phyloP scores from a whole-genome alignment of 331 rosid species.

The Ulmus americana region DNA sequence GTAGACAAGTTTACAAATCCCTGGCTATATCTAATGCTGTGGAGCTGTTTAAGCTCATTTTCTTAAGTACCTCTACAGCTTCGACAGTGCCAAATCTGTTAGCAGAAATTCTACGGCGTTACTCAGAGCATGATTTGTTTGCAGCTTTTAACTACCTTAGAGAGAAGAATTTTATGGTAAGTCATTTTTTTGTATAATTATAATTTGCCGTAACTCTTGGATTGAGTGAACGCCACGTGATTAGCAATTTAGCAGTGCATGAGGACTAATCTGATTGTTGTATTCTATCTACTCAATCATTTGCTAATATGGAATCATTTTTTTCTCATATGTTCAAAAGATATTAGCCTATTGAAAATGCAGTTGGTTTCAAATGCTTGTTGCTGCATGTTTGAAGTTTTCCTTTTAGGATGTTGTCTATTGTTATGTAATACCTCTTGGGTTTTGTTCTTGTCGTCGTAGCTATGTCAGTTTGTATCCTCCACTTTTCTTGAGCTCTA shows the following conservation, averaged over 20 bases:
- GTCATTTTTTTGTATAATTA: conserved; percentile 5
- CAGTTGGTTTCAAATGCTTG: too few species aligned
- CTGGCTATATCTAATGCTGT: conserved; percentile 91
- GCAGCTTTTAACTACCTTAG: conserved; percentile 92
- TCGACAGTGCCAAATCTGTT: conserved; percentile 62
- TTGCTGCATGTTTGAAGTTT: too few species aligned
- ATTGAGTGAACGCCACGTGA: background rate
- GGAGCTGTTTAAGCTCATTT: conserved; percentile 95
- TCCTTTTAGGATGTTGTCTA: too few species aligned
- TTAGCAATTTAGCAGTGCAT: background rate
- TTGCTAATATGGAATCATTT: background rate
- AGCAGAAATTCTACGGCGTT: conserved; percentile 72
- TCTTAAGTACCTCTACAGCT: conserved; percentile 66
- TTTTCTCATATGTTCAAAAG: too few species aligned
- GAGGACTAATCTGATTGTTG: background rate
- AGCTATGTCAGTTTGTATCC: too few species aligned
- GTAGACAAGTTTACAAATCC: conserved; percentile 61
- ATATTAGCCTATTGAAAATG: too few species aligned
- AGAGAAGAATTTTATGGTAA: conserved; percentile 78
- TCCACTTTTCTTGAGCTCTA: too few species aligned
- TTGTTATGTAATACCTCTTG: too few species aligned
- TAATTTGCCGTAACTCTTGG: background rate
- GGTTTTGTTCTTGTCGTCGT: too few species aligned
- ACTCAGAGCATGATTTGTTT: conserved; percentile 85
- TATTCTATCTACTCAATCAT: background rate